Conservation (phyloP, 2,329 filamentous ascomycete genomes). For the Zasmidium angulare region DNA sequence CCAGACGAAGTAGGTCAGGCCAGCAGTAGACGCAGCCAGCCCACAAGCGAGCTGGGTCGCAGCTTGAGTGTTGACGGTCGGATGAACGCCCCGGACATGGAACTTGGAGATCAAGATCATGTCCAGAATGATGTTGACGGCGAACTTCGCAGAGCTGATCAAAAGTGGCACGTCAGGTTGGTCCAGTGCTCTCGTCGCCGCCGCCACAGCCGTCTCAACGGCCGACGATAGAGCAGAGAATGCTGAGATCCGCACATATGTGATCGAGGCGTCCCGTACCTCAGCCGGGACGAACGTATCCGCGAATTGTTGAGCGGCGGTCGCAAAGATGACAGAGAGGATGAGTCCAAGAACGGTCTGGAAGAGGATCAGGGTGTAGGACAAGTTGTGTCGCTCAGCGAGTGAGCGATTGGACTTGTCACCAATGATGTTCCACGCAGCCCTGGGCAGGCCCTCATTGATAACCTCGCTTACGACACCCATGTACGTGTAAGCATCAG, state of each 20-base stretch:
- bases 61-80: slow-evolving; percentile 65
- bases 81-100: slow-evolving; percentile 55
- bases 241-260: slow-evolving; percentile 64
- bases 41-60: slow-evolving; percentile 63
- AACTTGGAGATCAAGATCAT: slow-evolving; percentile 66
- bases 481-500: slow-evolving; percentile 69
- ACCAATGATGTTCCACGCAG: slow-evolving; percentile 68
- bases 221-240: slow-evolving; percentile 64
- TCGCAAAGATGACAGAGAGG: slow-evolving; percentile 60
- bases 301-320: slow-evolving; percentile 56
- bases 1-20: slow-evolving; percentile 61
- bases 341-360: slow-evolving; percentile 59
- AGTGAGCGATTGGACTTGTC: slow-evolving; percentile 58
- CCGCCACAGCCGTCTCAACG: slow-evolving; percentile 62
- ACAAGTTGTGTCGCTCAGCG: slow-evolving; percentile 55
- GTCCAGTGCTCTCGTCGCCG: slow-evolving; percentile 65
- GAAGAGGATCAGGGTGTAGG: slow-evolving; percentile 58
- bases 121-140: slow-evolving; percentile 66
- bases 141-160: slow-evolving; percentile 64
- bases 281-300: slow-evolving; percentile 62
- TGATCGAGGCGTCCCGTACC: slow-evolving; percentile 57
- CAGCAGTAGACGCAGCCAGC: slow-evolving; percentile 54
- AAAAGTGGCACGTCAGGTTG: slow-evolving; percentile 67
- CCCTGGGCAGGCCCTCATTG: slow-evolving; percentile 70
- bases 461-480: slow-evolving; percentile 65